Evolutionary conservation across 2,329 filamentous ascomycete species (phyloP), one percentile per base, ranked within the genome.

Genomic region (Phyllosticta paracitricarpa): DNA sequence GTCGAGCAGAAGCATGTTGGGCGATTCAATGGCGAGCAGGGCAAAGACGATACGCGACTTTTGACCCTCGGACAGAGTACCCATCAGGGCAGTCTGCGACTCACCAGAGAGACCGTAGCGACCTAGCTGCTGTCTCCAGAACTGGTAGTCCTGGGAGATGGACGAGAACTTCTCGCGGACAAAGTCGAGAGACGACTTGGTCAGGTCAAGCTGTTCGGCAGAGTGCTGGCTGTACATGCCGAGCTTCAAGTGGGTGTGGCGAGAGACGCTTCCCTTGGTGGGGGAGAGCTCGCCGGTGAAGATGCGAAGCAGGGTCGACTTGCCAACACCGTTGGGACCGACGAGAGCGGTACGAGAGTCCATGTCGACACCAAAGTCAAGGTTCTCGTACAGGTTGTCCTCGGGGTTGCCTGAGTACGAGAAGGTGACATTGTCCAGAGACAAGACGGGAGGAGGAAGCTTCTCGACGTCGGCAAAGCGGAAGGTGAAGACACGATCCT

Each of bases 321-420:
- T 99, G 76, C 94, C 94, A 63, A 97, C 94, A 91, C 94, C 94
- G 78, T 97, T 97, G 75, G 94, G 94, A 63, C 94, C 94, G 73
- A 99, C 94, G 64, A 99, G 87, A 56, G 93, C 93, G 55, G 92
- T 96, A 80, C 94, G 88, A 65, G 92, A 97, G 81, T 99, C 94
- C 94, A 99, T 99, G 78, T 99, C 95, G 70, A 99, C 94, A 85
- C 94, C 94, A 65, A 99, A 89, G 75, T 99, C 94, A 52, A 99
- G 85, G 80, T 97, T 85, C 77, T 93, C 90, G 82, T 99, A 99
- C 60, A 99, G 82, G 74, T 96, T 95, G 73, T 99, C 94, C 72
- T 89, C 86, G 60, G 84, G 71, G 14, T 96, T 84, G 64, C 94
- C 94, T 61, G 91, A 96, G 83, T 99, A 99, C 53, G 93, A 96